Evolutionary conservation across 176 grass and related monocot species (phyloP).

Genomic region (Bothriochloa decipiens): DNA sequence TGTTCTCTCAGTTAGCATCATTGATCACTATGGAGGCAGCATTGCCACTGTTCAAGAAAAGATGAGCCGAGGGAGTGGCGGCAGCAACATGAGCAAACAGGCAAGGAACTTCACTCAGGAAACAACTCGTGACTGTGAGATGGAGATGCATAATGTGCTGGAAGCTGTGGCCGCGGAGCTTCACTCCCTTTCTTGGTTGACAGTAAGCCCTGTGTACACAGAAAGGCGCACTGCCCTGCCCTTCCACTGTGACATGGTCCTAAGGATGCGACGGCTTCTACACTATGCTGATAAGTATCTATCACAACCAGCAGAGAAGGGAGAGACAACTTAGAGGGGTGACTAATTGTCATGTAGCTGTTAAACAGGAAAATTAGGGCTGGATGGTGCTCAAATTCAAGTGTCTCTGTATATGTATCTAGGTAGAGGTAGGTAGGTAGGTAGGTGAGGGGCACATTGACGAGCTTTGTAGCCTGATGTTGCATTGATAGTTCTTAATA

Average conservation of each 20-base stretch:
- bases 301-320: constrained; percentile 47
- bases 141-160: constrained; percentile 67
- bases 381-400: constrained; percentile 30
- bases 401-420: neutral
- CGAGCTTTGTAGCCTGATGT: constrained; percentile 41
- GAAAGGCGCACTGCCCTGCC: constrained; percentile 79
- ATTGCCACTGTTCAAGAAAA: constrained; percentile 64
- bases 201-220: constrained; percentile 70
- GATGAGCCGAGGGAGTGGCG: constrained; percentile 45
- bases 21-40: constrained; percentile 90
- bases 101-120: constrained; percentile 54
- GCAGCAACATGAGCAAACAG: constrained; percentile 49
- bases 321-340: constrained; percentile 51
- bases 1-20: constrained; percentile 68
- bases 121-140: constrained; percentile 55
- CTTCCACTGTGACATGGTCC: constrained; percentile 87
- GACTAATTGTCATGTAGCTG: constrained; percentile 38
- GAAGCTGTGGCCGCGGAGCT: constrained; percentile 80
- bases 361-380: constrained; percentile 47
- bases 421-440: neutral
- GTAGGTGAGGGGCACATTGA: constrained; percentile 25
- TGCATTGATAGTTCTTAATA: neutral
- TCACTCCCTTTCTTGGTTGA: constrained; percentile 92
- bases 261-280: constrained; percentile 83
- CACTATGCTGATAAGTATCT: constrained; percentile 85